Base-by-base conservation (phyloP, 1,284 basidiomycete species). In the Mycena citricolor region DNA sequence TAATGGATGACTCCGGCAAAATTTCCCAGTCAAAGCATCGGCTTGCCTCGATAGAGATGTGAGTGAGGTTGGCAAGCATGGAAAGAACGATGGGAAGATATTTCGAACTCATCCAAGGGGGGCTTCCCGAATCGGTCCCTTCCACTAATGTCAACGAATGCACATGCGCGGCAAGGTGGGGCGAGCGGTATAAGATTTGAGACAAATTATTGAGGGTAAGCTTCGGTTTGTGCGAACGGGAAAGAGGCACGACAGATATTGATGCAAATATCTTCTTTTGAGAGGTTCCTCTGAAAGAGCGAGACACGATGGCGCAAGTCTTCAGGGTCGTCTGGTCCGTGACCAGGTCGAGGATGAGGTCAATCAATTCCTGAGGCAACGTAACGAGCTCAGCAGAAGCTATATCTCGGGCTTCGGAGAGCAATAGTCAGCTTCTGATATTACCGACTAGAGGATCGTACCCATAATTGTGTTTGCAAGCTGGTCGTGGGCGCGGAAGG, bases 211-310 rank as follows among this genome's bases (percentile, higher is more conserved):
- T 16, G 8, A 40, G 14, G 31, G 25, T 44, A 19, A 31, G 31
- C 22, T 26, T 17, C 6, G 23, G 31, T 20, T 23, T 38, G 26
- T 25, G 29, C 29, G 20, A 49, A 32, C 32, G 25, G 10, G 10
- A 19, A 7, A 37, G 10, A 5, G 41, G 47, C 19, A 12, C 13
- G 12, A 49, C 14, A 8, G 6, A 14, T 23, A 49, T 39, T 14
- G 32, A 6, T n/a, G 47, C 31, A 28, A 49, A 49, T n/a, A 49
- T 43, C 22, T 40, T 36, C 20, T 44, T 49, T 21, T 49, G 47
- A 30, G 41, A 43, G 4, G 47, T 49, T 5, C 28, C n/a, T 13
- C 35, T 26, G 21, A 49, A 49, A n/a, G 41, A 43, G 7, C 47
- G 41, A 11, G 47, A 41, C 8, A 40, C 47, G n/a, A 24, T 41